These are phyloP conservation scores for Cyberlindnera xishuangbannaensis DNA, from an alignment of 805 yeast species.

Conservation along the genomic window DNA sequence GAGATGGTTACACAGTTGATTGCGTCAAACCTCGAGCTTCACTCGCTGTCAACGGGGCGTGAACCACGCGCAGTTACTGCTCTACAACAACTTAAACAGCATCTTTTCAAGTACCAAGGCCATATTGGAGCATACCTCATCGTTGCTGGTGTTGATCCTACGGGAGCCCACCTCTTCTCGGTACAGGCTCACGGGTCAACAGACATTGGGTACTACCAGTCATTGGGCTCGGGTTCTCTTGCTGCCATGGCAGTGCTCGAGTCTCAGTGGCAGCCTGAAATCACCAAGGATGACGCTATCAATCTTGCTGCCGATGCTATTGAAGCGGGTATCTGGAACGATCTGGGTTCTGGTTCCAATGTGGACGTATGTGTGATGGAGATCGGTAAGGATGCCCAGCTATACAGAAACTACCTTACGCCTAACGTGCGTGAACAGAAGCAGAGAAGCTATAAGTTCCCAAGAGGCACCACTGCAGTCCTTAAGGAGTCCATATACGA, in stretches of 20 bases:
- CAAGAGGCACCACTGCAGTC: constrained; percentile 91
- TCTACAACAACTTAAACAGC: constrained; percentile 89
- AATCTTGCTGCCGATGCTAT: constrained; percentile 87
- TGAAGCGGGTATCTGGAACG: constrained; percentile 98
- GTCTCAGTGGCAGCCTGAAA: constrained; percentile 72
- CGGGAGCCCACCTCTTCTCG: constrained; percentile 89
- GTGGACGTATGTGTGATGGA: constrained; percentile 98
- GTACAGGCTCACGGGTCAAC: constrained; percentile 98
- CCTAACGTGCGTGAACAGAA: constrained; percentile 86
- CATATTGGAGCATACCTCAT: constrained; percentile 95
- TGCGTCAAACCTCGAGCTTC: constrained; percentile 86
- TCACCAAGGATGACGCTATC: constrained; percentile 87
- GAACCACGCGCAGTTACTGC: constrained; percentile 93
- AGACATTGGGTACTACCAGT: constrained; percentile 88
- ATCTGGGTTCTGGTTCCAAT: constrained; percentile 97
- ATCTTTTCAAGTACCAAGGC: constrained; percentile 94
- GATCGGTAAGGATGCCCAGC: constrained; percentile 78
- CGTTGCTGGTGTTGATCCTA: constrained; percentile 97
- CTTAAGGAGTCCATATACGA: constrained; percentile 62
- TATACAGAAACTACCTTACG: constrained; percentile 80
- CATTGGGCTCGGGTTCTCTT: constrained; percentile 93
- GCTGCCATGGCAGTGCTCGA: constrained; percentile 99
- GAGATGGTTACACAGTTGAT: constrained; percentile 96
- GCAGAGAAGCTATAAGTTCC: constrained; percentile 76
- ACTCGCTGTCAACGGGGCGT: constrained; percentile 75